Base-by-base conservation (phyloP, 805 yeast species). In the Candida lessepsii region DNA sequence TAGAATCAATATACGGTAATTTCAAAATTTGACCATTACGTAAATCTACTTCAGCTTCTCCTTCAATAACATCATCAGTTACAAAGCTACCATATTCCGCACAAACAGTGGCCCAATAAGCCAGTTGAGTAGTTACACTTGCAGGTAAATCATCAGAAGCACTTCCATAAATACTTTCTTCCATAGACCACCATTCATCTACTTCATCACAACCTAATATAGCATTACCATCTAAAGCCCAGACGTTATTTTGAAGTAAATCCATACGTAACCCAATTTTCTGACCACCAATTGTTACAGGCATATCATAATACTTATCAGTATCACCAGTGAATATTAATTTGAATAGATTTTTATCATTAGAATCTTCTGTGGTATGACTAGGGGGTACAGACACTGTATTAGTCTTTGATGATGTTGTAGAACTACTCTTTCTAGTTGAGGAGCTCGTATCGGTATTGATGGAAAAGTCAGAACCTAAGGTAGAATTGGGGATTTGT, bases 241-340 rank as follows among this genome's bases (percentile, higher is more conserved):
- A 68, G 2, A 65, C 29, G 13, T 67, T 65, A 5, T 68, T 67
- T 48, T 63, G 73, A n/a, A 58, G 16, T 15, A 58, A 21, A 46
- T 67, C 73, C 26, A 65, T 30, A 26, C 67, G 48, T 1, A 60
- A 44, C 11, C 48, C 49, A 20, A 56, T 32, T 2, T 37, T 29
- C 11, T 52, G 48, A 19, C 43, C 46, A 13, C 38, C 50, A 4
- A 52, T 20, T 1, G 42, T 30, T 5, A 47, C 45, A 9, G 49
- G 47, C 14, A 29, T 29, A 32, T 47, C 44, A 18, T 42, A 47
- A 17, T 41, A 47, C 9, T 7, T 5, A 5, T 24, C 28, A 3
- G 35, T 17, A 14, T 34, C 40, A 6, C 28, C 35, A 3, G 49
- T 46, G 39, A 47, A 45, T 3, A 45, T 11, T 17, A 44, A 39